Percentiles rank a stretch among this genome's conserved stretches.
Conservation (phyloP, 2,329 filamentous ascomycete genomes). For the Cordyceps cateniannulata region DNA sequence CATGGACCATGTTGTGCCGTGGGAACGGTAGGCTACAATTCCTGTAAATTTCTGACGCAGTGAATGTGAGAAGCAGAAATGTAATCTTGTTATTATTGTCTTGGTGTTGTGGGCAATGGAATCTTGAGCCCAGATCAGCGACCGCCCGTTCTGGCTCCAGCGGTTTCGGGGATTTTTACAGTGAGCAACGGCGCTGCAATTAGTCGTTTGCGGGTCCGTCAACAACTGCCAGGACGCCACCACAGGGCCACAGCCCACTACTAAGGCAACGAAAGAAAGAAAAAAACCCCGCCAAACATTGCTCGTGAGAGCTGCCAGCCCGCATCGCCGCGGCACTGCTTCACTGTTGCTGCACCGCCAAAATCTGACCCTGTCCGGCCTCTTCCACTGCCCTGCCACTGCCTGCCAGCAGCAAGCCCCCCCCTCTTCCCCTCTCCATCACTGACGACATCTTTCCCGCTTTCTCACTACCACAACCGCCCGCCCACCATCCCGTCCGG, state of each 20-base stretch:
- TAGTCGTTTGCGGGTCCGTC: no score
- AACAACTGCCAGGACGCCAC: no score
- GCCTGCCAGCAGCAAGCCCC: background rate
- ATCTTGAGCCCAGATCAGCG: no score
- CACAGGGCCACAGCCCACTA: background rate
- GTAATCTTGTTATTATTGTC: no score
- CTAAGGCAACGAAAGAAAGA: background rate
- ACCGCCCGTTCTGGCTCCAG: no score
- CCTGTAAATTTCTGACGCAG: no score
- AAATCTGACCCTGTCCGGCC: background rate
- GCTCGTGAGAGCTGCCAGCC: no score
- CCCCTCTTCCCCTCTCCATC: conserved; percentile 20
- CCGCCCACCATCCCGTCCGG: background rate
- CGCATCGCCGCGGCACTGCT: background rate
- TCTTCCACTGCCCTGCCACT: background rate
- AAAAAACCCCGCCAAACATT: background rate
- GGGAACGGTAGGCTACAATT: no score
- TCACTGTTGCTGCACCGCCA: background rate
- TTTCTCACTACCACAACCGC: conserved; percentile 17
- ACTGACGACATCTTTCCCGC: conserved; percentile 32
- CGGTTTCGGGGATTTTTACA: background rate
- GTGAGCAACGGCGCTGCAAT: background rate
- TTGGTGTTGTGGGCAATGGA: no score
- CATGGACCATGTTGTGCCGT: no score
- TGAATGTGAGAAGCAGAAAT: no score